These are phyloP conservation scores for Mycena leptocephala DNA, from an alignment of 768 basidiomycete species.

Conservation along the genomic window DNA sequence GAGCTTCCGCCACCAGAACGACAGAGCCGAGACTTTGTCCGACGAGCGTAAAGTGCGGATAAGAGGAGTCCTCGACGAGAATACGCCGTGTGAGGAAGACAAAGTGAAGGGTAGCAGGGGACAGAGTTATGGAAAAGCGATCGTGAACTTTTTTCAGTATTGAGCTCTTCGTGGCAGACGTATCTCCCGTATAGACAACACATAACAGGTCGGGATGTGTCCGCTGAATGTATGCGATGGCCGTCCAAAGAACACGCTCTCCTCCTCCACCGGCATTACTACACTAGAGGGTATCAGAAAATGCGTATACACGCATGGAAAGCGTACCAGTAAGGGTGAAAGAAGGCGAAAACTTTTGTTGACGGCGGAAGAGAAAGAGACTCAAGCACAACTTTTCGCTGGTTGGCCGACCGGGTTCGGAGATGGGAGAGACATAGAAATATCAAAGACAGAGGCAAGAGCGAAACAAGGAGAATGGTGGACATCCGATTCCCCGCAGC, in stretches of 20 bases:
- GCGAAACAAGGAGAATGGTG: not conserved
- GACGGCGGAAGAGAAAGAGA: conserved; percentile 29
- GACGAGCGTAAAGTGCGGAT: conserved; percentile 93
- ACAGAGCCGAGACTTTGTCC: conserved; percentile 95
- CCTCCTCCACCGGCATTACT: conserved; percentile 98
- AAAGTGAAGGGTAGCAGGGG: conserved; percentile 80
- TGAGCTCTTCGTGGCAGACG: conserved; percentile 82
- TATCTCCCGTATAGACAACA: conserved; percentile 93
- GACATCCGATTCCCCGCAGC: not conserved
- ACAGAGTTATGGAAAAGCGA: conserved; percentile 69
- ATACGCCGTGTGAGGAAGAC: conserved; percentile 82
- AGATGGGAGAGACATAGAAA: conserved; percentile 3
- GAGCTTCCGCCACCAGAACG: conserved; percentile 87
- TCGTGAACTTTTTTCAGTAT: conserved; percentile 91
- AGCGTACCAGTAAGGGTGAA: conserved; percentile 95
- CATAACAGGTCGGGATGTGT: conserved; percentile 76
- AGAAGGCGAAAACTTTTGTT: conserved; percentile 63
- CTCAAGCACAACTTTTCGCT: conserved; percentile 13
- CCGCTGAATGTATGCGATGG: conserved; percentile 83
- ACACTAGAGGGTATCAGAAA: conserved; percentile 58
- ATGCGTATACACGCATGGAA: not conserved
- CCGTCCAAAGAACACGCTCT: conserved; percentile 96
- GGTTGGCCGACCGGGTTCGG: not conserved
- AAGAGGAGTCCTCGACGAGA: conserved; percentile 86
- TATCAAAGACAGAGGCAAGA: conserved; percentile 10